Evolutionary conservation across 805 yeast genomes (phyloP), one percentile per base, ranked within the genome.

Genomic region (Metschnikowia hibisci): DNA sequence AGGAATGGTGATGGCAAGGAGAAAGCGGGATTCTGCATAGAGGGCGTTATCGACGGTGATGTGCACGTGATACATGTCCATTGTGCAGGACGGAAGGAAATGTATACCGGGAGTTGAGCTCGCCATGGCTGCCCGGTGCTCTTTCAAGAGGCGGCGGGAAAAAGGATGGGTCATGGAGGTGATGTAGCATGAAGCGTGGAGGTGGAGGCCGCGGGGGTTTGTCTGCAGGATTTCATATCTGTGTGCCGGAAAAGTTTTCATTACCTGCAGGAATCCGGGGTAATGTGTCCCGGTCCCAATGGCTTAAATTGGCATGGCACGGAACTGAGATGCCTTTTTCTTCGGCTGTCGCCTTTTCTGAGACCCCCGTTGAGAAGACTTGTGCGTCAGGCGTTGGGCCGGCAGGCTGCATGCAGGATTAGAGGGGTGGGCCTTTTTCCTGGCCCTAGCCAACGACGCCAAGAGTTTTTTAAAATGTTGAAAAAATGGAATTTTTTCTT

Each of bases 391-490:
- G 16, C n/a, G n/a, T n/a, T 16, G 33, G 15, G 12, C n/a, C 14
- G 29, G 13, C 23, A 28, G 9, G 20, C 29, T 11, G 11, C 12
- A 12, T 32, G 34, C 34, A 23, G 36, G 20, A 18, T 41, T 29
- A 20, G 23, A 20, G 6, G 26, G 23, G 10, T 36, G 9, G 8
- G 35, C 36, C 30, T 50, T 58, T 50, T 64, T 63, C 8, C 74
- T 47, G 29, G 63, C 69, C 22, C 63, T 49, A 8, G 67, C 49
- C 32, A 73, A 56, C 12, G 55, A 52, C 3, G 52, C 54, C 35
- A 77, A 56, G 16, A 58, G 37, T 22, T 62, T 61, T 43, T 67
- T 70, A 57, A 77, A 77, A 45, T 61, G 53, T 32, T 52, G 52
- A 51, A 72, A 77, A 47, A 60, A 55, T 2, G 60, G 55, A 25